Percentiles rank a stretch among this genome's conserved stretches.
Evolutionary conservation across 2,329 filamentous ascomycete genomes (phyloP).

Genomic region (Plectosphaerella sp.): DNA sequence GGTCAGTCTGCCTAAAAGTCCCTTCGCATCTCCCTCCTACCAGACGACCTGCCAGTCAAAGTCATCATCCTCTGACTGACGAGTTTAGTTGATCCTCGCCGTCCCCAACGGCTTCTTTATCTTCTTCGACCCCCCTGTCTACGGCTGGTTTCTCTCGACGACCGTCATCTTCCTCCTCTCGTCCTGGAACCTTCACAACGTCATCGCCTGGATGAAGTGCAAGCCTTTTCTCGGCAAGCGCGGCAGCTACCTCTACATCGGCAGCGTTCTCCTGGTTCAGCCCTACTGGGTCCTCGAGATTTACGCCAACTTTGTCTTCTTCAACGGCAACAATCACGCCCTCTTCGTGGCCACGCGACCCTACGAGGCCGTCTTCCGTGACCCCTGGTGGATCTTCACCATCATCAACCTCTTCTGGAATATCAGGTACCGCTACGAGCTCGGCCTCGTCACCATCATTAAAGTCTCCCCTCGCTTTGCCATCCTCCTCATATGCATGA

Average conservation of each 20-base stretch:
- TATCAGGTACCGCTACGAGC: slow-evolving; percentile 58
- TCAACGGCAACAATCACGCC: slow-evolving; percentile 45
- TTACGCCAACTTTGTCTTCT: slow-evolving; percentile 61
- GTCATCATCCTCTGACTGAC: background rate
- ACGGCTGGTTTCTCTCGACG: slow-evolving; percentile 60
- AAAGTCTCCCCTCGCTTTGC: slow-evolving; percentile 60
- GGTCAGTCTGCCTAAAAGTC: slow-evolving; percentile 19
- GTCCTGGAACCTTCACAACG: slow-evolving; percentile 62
- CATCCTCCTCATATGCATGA: slow-evolving; percentile 57
- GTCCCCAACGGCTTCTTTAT: slow-evolving; percentile 56
- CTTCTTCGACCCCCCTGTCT: slow-evolving; percentile 45
- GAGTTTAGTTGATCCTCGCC: slow-evolving; percentile 45
- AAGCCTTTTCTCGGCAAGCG: slow-evolving; percentile 50
- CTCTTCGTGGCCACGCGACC: slow-evolving; percentile 53
- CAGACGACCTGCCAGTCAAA: no score
- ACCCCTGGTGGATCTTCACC: slow-evolving; percentile 67
- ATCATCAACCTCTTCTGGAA: slow-evolving; percentile 56
- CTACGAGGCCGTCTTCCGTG: slow-evolving; percentile 56
- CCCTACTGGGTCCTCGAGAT: slow-evolving; percentile 64
- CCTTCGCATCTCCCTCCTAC: background rate
- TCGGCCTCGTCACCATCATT: slow-evolving; percentile 52
- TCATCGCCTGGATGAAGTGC: slow-evolving; percentile 65
- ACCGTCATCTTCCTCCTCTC: slow-evolving; percentile 57
- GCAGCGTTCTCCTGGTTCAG: slow-evolving; percentile 52
- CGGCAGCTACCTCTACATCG: slow-evolving; percentile 51